Conservation (phyloP, 2,329 filamentous ascomycete genomes). For the Colletotrichum theobromicola region DNA sequence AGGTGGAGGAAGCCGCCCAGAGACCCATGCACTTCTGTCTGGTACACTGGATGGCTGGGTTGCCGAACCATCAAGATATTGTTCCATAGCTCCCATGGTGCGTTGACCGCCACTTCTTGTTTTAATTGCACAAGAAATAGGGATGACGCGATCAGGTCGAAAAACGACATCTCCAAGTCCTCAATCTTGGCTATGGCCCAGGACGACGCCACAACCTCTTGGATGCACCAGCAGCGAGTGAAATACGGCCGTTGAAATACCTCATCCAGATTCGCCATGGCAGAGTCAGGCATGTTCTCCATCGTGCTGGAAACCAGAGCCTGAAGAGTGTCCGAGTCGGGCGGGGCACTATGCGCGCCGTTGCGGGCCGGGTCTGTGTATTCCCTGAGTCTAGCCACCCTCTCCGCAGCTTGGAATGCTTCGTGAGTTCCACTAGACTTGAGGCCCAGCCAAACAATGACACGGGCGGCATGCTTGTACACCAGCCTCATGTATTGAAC, state of each 20-base stretch:
- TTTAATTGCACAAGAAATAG: background rate
- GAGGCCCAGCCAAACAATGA: slow-evolving; percentile 8
- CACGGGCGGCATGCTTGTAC: slow-evolving; percentile 5
- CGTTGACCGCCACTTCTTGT: background rate
- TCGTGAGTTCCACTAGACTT: slow-evolving; percentile 6
- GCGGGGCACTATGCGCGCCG: background rate
- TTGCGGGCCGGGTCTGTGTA: background rate
- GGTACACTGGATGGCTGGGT: background rate
- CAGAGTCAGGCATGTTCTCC: background rate
- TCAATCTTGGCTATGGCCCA: slow-evolving; percentile 16
- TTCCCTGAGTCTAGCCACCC: slow-evolving; percentile 7
- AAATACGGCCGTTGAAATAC: slow-evolving; percentile 9
- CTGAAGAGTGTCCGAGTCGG: background rate
- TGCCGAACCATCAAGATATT: slow-evolving; percentile 1
- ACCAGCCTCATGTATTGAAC: slow-evolving; percentile 18
- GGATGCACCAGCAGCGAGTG: slow-evolving; percentile 13
- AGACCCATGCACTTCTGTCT: background rate
- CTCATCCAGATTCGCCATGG: background rate
- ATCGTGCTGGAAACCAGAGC: background rate
- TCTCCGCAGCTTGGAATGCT: slow-evolving; percentile 6
- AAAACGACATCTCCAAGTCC: slow-evolving; percentile 14
- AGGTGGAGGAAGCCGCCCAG: slow-evolving; percentile 6
- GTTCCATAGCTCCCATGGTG: slow-evolving; percentile 10
- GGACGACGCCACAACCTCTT: slow-evolving; percentile 6
- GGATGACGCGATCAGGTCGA: slow-evolving; percentile 4